Base-by-base conservation (phyloP, 371 early-diverging fungal species). In the Syncephalis plumigaleata region DNA sequence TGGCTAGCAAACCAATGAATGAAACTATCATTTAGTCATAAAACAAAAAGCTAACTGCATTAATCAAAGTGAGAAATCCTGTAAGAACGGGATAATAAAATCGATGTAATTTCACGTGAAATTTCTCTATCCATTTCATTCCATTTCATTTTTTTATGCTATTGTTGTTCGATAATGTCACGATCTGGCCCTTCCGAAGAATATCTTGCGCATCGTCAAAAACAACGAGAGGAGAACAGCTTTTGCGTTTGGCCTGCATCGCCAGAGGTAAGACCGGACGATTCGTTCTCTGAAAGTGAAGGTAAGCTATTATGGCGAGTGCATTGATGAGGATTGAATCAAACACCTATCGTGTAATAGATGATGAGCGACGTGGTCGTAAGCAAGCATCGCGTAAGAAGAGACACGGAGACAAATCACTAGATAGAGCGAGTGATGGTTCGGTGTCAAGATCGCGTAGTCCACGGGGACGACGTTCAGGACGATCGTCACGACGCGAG, bases 241-340 rank as follows among this genome's bases (percentile, higher is more conserved):
- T 62, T 58, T 39, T 78, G 75, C 0, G 68, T 85, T 31, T 85
- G 83, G 81, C 71, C 79, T 1, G 52, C 73, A 13, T 81, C 85
- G 0, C 85, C 84, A 73, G 25, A 51, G 53, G 16, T 46, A 53
- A 1, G 54, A 51, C 42, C 48, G 52, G 36, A 53, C 50, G 21
- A 48, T 23, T 42, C 54, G 13, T 60, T 58, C 9, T 54, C 56
- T 1, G 54, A 54, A n/a, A 47, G 52, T 46, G 63, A 65, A 16
- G 53, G 55, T 5, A 52, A 53, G 7, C 60, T 54, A 23, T 54
- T 49, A 1, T 39, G 37, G 53, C 48, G 44, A 55, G 44, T 48
- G 58, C 48, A 21, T 47, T 50, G 51, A 54, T 45, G 26, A 39
- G 39, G 21, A 26, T 11, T 48, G 52, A 43, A 46, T 23, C 18